phyloP scores from a whole-genome alignment of 208 protist species.

The Naegleria fowleri region DNA sequence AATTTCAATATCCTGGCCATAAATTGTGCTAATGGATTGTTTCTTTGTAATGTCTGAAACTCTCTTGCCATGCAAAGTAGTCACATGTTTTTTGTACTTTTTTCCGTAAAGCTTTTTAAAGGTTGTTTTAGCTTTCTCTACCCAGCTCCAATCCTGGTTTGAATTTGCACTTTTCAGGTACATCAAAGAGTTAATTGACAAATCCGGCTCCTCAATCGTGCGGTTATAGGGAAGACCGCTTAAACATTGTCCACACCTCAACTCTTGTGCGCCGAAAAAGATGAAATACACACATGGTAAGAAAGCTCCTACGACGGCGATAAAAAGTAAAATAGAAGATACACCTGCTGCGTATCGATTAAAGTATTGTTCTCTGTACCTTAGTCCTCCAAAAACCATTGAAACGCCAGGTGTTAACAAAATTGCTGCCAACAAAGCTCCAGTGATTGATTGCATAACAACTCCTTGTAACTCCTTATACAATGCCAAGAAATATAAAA shows the following conservation, averaged over 20 bases:
- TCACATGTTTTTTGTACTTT: neutral
- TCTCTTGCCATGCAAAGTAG: neutral
- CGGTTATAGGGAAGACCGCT: neutral
- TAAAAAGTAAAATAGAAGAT: slow-evolving; percentile 49
- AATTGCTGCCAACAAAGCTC: slow-evolving; percentile 48
- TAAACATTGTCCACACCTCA: neutral
- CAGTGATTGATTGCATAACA: slow-evolving; percentile 41
- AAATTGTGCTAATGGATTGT: neutral
- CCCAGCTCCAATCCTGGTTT: neutral
- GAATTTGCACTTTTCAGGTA: neutral
- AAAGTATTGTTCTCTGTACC: slow-evolving; percentile 60
- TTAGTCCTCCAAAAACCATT: slow-evolving; percentile 52
- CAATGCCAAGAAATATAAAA: slow-evolving; percentile 48
- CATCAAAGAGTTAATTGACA: neutral
- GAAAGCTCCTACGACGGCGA: slow-evolving; percentile 55
- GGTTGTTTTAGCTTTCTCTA: neutral
- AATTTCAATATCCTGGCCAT: neutral
- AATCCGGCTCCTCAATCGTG: neutral
- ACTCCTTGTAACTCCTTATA: slow-evolving; percentile 32
- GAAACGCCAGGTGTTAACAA: slow-evolving; percentile 42
- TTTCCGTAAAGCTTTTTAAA: neutral
- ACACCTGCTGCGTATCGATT: slow-evolving; percentile 54
- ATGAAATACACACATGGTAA: slow-evolving; percentile 54
- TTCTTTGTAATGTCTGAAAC: neutral
- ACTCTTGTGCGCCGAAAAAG: neutral